Base-by-base conservation (phyloP, 352 stramenopile genomes). In the Pythium brachiatum region DNA sequence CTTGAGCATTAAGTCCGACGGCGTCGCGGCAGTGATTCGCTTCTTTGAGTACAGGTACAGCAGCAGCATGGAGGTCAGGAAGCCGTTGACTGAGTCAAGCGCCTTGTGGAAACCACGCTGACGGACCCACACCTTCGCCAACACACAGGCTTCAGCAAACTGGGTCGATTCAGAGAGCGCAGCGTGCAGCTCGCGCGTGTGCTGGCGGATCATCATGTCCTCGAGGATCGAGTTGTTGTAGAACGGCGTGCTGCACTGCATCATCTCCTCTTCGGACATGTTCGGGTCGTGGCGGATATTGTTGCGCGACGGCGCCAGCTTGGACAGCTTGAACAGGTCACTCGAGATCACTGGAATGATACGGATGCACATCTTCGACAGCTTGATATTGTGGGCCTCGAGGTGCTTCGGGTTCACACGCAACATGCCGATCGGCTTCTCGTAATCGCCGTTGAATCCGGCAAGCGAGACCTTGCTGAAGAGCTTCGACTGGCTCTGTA, bases 221-320 rank as follows among this genome's bases (percentile, higher is more conserved):
- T 97, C 90, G n/a, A 97, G 62, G 20, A 97, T 90, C 6, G 81
- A 73, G 58, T 92, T 96, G 70, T 97, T 97, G 83, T 97, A 97
- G 46, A 83, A 74, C 20, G 90, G 90, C 9, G 88, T 97, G 51
- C 75, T 75, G 62, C 81, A 86, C 41, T 75, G 64, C 58, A 75
- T 78, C 74, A 88, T 89, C 54, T 89, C 80, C 3, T 84, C 60
- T 53, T 92, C 81, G 0, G 77, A 89, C 75, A 92, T 88, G 52
- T 74, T 77, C 1, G 76, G 71, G 43, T 91, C 81, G 44, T 91
- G 84, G 15, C 88, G 84, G 44, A 96, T 81, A 68, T 97, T 97
- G 77, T 90, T 95, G 47, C 79, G 78, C 18, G 70, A 84, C 7
- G 88, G 88, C 0, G 75, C 77, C 31, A 97, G 68, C 58, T 96